phyloP scores from a whole-genome alignment of 345 rosid genomes.

The Alliaria petiolata region DNA sequence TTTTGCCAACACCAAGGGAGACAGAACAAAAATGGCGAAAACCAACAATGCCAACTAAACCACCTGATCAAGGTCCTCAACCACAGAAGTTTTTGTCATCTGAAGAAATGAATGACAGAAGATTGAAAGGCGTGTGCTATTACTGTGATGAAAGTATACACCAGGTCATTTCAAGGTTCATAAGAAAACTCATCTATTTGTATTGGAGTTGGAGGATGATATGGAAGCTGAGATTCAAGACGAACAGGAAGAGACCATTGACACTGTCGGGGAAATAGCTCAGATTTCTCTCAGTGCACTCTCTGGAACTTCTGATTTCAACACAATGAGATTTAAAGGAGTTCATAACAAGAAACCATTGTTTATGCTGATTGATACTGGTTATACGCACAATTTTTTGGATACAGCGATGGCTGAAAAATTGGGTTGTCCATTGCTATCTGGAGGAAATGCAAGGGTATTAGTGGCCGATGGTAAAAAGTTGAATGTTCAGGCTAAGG shows the following conservation, averaged over 20 bases:
- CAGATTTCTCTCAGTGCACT: neutral
- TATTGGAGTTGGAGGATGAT: neutral
- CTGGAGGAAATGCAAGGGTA: rapidly evolving
- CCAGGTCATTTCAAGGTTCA: neutral
- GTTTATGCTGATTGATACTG: neutral
- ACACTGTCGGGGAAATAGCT: neutral
- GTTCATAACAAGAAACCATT: neutral
- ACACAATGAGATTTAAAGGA: neutral
- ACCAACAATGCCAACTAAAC: no score
- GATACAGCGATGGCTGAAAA: neutral
- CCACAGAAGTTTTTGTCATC: neutral
- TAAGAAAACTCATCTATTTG: neutral
- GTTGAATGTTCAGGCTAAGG: neutral
- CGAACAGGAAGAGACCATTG: no score
- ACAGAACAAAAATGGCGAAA: no score
- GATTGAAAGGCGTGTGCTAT: neutral
- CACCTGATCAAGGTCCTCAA: no score
- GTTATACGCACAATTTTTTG: neutral
- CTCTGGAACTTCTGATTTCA: neutral
- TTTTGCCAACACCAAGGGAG: no score
- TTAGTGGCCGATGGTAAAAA: neutral
- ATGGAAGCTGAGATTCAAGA: no score
- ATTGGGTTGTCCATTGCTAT: neutral
- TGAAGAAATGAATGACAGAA: neutral
- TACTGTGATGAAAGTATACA: neutral